A percentile compares a stretch with the other conserved stretches of the same genome.
phyloP scores from a whole-genome alignment of 108 stramenopile genomes.

The Skeletonema potamos region DNA sequence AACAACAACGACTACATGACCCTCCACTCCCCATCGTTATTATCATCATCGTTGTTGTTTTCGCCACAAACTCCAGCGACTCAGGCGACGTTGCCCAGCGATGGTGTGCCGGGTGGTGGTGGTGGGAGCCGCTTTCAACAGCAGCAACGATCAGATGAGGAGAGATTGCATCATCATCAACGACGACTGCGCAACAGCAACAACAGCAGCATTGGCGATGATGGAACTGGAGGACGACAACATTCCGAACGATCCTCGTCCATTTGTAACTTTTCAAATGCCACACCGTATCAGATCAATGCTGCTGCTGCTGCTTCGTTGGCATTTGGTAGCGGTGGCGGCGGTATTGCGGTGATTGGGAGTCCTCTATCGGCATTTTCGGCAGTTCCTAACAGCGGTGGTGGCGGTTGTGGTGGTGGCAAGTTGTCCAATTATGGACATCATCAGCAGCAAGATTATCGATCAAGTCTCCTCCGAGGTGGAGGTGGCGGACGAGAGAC shows the following conservation, averaged over 20 bases:
- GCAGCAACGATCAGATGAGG: no score
- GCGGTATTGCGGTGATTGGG: neutral
- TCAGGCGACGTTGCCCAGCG: no score
- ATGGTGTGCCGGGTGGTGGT: no score
- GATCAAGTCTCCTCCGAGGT: neutral
- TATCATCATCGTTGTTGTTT: neutral
- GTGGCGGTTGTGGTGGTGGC: neutral
- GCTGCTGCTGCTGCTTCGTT: neutral
- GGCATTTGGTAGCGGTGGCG: neutral
- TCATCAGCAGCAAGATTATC: neutral
- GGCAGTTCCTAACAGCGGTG: neutral
- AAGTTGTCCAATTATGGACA: neutral
- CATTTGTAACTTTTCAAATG: neutral
- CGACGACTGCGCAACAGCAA: neutral
- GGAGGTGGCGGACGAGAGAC: neutral
- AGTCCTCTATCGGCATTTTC: conserved; percentile 20
- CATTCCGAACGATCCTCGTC: neutral
- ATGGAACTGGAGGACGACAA: neutral
- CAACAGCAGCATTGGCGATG: neutral
- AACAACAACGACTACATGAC: neutral
- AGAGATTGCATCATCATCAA: no score
- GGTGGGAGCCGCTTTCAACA: no score
- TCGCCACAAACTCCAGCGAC: no score
- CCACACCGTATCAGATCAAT: neutral
- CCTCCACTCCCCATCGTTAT: neutral